Conservation (phyloP, 768 basidiomycete species). For the Rickenella mellea region DNA sequence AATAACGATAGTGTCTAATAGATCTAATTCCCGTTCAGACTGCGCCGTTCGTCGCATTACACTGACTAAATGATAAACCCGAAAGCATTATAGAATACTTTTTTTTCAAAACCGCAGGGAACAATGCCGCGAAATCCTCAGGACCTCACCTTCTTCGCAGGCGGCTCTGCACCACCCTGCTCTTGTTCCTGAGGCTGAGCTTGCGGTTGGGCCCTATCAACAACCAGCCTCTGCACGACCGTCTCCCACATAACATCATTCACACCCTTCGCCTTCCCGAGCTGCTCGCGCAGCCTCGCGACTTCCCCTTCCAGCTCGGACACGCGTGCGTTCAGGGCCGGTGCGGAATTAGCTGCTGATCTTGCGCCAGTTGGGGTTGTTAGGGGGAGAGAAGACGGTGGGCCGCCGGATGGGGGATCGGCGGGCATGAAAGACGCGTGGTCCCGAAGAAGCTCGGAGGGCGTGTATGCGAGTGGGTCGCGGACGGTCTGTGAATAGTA, state of each 20-base stretch:
- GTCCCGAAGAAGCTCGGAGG: constrained; percentile 53
- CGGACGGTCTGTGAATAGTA: neutral
- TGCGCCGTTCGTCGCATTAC: no score
- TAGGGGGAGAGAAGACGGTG: constrained; percentile 3
- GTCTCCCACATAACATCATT: constrained; percentile 93
- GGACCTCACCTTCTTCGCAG: no score
- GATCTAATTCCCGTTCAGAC: no score
- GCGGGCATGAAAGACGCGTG: constrained; percentile 52
- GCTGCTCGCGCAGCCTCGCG: constrained; percentile 49
- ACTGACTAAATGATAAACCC: no score
- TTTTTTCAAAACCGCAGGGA: no score
- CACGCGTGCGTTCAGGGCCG: constrained; percentile 44
- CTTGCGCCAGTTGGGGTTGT: constrained; percentile 7
- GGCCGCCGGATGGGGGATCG: constrained; percentile 5
- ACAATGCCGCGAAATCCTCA: no score
- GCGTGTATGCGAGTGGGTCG: constrained; percentile 27
- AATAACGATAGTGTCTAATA: no score
- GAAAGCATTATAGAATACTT: no score
- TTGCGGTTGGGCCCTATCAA: no score
- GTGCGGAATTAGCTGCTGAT: constrained; percentile 1
- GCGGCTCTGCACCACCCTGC: no score
- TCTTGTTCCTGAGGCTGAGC: no score
- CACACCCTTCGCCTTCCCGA: constrained; percentile 80
- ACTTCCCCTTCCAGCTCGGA: constrained; percentile 69
- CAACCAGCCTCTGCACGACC: constrained; percentile 56